Percentiles rank a stretch among this genome's conserved stretches.
These are phyloP conservation scores for Raffaelea deltoideospora DNA, from an alignment of 2,329 filamentous ascomycete species.

Conservation along the genomic window DNA sequence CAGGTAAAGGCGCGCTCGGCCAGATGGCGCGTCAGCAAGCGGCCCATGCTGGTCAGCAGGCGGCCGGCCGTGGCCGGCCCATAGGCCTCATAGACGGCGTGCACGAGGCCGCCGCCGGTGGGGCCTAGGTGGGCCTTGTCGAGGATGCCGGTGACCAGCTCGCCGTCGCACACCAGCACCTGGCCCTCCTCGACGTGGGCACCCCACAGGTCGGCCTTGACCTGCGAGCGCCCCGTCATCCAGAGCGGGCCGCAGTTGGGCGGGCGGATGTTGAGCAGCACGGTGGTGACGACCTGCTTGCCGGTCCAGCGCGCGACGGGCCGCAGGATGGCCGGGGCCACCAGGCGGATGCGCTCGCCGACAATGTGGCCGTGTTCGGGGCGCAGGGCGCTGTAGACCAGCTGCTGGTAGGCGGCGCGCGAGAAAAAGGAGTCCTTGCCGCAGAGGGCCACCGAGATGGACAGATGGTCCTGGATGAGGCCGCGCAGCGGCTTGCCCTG, in stretches of 20 bases:
- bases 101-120: slow-evolving; percentile 71
- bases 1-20: slow-evolving; percentile 94
- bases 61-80: slow-evolving; percentile 77
- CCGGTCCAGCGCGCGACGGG: slow-evolving; percentile 80
- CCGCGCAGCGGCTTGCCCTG: slow-evolving; percentile 86
- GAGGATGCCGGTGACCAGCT: slow-evolving; percentile 78
- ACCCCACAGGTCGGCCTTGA: slow-evolving; percentile 69
- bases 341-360: slow-evolving; percentile 63
- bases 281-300: slow-evolving; percentile 87
- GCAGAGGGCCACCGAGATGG: slow-evolving; percentile 80
- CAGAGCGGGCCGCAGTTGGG: slow-evolving; percentile 60
- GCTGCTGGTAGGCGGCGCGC: slow-evolving; percentile 74
- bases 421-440: slow-evolving; percentile 86
- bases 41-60: slow-evolving; percentile 75
- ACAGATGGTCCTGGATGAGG: slow-evolving; percentile 96
- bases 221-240: slow-evolving; percentile 64
- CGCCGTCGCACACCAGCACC: slow-evolving; percentile 74
- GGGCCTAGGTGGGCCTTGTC: slow-evolving; percentile 94
- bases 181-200: slow-evolving; percentile 58
- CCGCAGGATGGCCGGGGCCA: slow-evolving; percentile 70
- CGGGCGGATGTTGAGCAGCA: slow-evolving; percentile 84
- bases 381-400: slow-evolving; percentile 80
- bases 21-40: slow-evolving; percentile 75
- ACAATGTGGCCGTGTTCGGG: slow-evolving; percentile 84
- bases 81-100: slow-evolving; percentile 86